These are phyloP conservation scores for Anisodus acutangulus DNA, from an alignment of 257 asterid species.

Conservation along the genomic window DNA sequence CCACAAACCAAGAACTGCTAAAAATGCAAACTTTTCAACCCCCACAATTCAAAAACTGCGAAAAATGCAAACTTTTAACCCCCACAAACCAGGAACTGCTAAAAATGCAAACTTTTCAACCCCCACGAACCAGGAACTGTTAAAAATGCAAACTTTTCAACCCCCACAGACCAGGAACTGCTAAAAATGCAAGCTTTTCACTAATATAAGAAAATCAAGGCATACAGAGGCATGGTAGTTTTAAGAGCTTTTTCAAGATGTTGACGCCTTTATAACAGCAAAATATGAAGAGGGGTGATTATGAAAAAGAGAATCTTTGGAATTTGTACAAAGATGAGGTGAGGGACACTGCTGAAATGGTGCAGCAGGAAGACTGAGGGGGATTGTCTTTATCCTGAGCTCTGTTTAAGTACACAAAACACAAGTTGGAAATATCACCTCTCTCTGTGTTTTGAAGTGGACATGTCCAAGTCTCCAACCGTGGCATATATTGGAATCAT, in stretches of 20 bases:
- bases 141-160: too few species aligned
- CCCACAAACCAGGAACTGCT: neutral
- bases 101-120: too few species aligned
- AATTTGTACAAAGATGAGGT: slow-evolving; percentile 32
- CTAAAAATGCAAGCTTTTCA: too few species aligned
- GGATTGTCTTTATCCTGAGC: neutral
- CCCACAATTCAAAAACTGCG: neutral
- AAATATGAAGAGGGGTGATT: too few species aligned
- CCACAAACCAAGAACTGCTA: too few species aligned
- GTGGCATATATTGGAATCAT: neutral
- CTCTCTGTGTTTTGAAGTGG: slow-evolving; percentile 6
- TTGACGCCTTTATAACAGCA: neutral
- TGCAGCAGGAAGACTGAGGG: neutral
- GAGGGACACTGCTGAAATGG: neutral
- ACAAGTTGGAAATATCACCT: slow-evolving; percentile 32
- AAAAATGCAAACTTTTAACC: too few species aligned
- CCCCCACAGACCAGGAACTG: too few species aligned
- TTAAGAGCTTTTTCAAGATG: neutral
- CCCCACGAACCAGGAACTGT: too few species aligned
- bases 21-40: slow-evolving; percentile 1
- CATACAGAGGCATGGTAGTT: neutral
- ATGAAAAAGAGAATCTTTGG: slow-evolving; percentile 38
- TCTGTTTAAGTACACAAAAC: neutral
- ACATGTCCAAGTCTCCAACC: neutral
- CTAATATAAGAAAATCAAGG: neutral